Evolutionary conservation across 2,329 filamentous ascomycete species (phyloP).

Genomic region (Fusarium sp.): DNA sequence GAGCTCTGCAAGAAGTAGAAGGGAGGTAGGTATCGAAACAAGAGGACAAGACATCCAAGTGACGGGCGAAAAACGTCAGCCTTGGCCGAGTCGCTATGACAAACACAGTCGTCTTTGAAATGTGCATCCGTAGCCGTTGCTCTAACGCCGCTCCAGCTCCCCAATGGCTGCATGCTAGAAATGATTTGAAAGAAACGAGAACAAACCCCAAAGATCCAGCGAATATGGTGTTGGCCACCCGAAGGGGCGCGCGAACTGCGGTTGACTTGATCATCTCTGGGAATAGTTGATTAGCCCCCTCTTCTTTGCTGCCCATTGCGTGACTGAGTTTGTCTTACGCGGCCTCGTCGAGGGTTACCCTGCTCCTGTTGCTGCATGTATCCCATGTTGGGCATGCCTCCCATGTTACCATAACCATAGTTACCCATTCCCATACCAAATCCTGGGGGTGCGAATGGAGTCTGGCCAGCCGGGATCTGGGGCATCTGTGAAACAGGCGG

Average conservation of each 20-base stretch:
- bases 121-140: constrained; percentile 27
- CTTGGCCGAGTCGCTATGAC: constrained; percentile 21
- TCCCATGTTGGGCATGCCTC: constrained; percentile 57
- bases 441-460: constrained; percentile 58
- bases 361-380: constrained; percentile 64
- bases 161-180: constrained; percentile 33
- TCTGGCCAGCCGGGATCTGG: constrained; percentile 53
- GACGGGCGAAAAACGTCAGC: constrained; percentile 13
- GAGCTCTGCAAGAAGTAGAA: constrained; percentile 28
- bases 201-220: constrained; percentile 30
- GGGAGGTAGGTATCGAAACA: constrained; percentile 31
- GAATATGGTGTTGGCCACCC: constrained; percentile 17
- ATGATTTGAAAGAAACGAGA: constrained; percentile 31
- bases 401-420: constrained; percentile 56
- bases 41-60: constrained; percentile 36
- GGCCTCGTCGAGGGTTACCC: constrained; percentile 64
- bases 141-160: constrained; percentile 33
- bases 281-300: constrained; percentile 35
- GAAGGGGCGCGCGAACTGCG: constrained; percentile 9
- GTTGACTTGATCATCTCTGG: constrained; percentile 42
- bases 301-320: constrained; percentile 20
- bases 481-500: constrained; percentile 55
- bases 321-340: constrained; percentile 55
- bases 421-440: constrained; percentile 58
- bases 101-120: constrained; percentile 23